phyloP scores from a whole-genome alignment of 1,284 basidiomycete species.

The Puccinia sorghi region DNA sequence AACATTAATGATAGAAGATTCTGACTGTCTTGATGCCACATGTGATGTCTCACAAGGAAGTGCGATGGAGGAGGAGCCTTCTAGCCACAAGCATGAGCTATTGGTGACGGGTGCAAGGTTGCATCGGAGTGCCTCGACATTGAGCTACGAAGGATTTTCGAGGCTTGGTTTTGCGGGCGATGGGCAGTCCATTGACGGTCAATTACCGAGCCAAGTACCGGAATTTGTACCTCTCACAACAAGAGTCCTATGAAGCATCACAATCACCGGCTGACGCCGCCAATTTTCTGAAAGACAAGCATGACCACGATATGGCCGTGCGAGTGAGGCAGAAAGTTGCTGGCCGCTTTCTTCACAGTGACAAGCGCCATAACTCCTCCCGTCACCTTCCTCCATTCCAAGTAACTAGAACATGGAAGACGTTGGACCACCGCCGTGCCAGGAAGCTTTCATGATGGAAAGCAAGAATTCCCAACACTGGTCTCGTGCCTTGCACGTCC shows the following conservation, averaged over 20 bases:
- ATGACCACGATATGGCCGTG: neutral
- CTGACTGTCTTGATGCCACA: neutral
- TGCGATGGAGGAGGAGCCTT: neutral
- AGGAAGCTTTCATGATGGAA: neutral
- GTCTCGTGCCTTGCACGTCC: too few relatives aligned
- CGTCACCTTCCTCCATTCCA: neutral
- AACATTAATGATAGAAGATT: neutral
- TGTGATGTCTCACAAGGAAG: too few relatives aligned
- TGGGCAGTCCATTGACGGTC: neutral
- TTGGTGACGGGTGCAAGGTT: neutral
- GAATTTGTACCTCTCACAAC: neutral
- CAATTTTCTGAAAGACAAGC: neutral
- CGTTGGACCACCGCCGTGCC: neutral
- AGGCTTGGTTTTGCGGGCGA: neutral
- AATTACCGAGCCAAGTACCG: neutral
- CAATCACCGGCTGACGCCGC: too few relatives aligned
- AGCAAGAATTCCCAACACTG: neutral
- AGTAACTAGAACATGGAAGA: neutral
- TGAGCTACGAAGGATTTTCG: constrained; percentile 3
- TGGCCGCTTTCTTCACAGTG: neutral
- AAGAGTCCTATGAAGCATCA: neutral
- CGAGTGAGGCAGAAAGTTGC: neutral
- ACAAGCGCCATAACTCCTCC: neutral
- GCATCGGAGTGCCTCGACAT: neutral
- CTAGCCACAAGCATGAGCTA: neutral